These are phyloP conservation scores for Populus pruinosa DNA, from an alignment of 345 rosid genomes.

Conservation along the genomic window DNA sequence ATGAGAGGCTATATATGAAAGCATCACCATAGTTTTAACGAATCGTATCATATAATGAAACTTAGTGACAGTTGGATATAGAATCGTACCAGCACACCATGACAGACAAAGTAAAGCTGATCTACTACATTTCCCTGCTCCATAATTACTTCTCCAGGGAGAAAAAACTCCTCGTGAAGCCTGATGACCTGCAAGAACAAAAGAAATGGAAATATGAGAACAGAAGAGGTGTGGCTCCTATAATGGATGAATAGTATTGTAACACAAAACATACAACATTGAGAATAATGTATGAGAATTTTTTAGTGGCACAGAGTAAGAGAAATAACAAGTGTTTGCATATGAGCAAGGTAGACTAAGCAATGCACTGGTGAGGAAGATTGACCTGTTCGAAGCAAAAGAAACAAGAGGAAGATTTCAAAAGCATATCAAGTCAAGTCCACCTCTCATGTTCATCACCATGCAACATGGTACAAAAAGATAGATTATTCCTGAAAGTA, in stretches of 20 bases:
- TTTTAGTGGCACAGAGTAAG: too few species aligned
- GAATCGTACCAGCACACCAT: conserved; percentile 69
- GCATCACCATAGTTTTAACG: not conserved
- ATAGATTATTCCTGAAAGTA: not conserved
- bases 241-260: not conserved
- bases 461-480: not conserved
- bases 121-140: conserved; percentile 90
- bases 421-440: not conserved
- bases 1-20: not conserved
- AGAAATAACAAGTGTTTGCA: not conserved
- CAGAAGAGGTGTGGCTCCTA: not conserved
- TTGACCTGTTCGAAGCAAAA: not conserved
- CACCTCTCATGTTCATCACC: not conserved
- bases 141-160: conserved; percentile 91
- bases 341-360: not conserved
- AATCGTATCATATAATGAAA: not conserved
- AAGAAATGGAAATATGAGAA: conserved; percentile 2
- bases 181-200: conserved; percentile 49
- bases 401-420: conserved; percentile 1
- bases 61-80: not conserved
- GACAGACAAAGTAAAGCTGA: conserved; percentile 88
- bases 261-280: not conserved
- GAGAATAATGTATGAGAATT: not conserved
- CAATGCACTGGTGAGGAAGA: not conserved
- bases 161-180: conserved; percentile 94